A percentile compares a stretch with the other conserved stretches of the same genome.
These are phyloP conservation scores for Beauveria sp. DNA, from an alignment of 2,329 filamentous ascomycete genomes.

Conservation along the genomic window DNA sequence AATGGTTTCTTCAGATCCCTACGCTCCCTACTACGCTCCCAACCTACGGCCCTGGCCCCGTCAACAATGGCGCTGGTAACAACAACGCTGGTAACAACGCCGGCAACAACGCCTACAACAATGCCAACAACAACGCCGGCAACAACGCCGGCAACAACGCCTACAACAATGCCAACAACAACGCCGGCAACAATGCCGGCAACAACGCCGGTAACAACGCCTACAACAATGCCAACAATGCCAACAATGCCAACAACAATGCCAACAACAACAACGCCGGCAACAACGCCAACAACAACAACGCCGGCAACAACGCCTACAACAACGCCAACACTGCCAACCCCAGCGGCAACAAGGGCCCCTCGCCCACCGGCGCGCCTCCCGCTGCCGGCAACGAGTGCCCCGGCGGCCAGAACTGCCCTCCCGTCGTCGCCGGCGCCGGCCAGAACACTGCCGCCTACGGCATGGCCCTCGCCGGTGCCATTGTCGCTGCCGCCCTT, in stretches of 20 bases:
- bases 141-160: not conserved
- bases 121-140: not conserved
- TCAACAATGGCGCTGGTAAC: not conserved
- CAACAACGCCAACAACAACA: no score
- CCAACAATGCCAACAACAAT: not conserved
- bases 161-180: not conserved
- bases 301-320: no score
- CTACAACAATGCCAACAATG: no score
- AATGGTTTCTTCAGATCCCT: constrained; percentile 4
- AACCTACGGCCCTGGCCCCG: no score
- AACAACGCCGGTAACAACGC: no score
- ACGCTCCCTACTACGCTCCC: not conserved
- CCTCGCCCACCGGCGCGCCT: no score
- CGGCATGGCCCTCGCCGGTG: constrained; percentile 20
- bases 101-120: not conserved
- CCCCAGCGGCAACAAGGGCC: no score
- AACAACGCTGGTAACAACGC: not conserved
- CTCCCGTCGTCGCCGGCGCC: constrained; percentile 15
- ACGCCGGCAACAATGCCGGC: not conserved
- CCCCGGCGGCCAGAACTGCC: not conserved
- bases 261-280: not conserved
- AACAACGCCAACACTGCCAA: no score
- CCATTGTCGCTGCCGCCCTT: constrained; percentile 19
- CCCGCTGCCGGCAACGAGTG: not conserved
- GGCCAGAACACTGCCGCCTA: constrained; percentile 14